Conservation (phyloP, 2,329 filamentous ascomycete species). For the Sporothrix globosa region DNA sequence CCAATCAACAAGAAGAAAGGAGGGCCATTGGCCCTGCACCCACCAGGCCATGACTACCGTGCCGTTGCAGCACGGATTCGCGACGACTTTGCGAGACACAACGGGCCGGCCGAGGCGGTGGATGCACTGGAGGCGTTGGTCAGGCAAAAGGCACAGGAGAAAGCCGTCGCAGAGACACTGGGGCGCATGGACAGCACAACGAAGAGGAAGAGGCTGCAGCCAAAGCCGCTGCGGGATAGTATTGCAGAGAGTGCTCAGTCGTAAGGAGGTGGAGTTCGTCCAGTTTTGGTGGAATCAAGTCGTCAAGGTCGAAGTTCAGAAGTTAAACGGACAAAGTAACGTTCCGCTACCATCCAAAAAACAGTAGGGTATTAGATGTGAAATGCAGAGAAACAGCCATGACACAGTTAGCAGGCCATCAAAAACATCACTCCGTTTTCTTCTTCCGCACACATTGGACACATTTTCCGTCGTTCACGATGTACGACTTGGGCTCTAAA, state of each 20-base stretch:
- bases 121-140: conserved; percentile 33
- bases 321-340: too few relatives aligned
- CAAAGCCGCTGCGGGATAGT: background rate
- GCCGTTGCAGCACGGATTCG: conserved; percentile 30
- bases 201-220: conserved; percentile 17
- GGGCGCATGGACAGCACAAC: background rate
- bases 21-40: background rate
- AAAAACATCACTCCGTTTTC: too few relatives aligned
- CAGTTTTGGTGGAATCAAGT: too few relatives aligned
- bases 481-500: background rate
- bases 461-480: background rate
- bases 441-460: too few relatives aligned
- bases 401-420: too few relatives aligned
- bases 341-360: too few relatives aligned
- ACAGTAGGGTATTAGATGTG: too few relatives aligned
- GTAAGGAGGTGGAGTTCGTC: background rate
- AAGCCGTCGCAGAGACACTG: background rate
- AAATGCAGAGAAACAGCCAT: background rate
- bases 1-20: background rate
- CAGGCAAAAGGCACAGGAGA: conserved; percentile 14
- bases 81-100: conserved; percentile 34
- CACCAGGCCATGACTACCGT: conserved; percentile 27
- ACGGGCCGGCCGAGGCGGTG: conserved; percentile 32
- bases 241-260: background rate
- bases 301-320: too few relatives aligned